Evolutionary conservation across 805 yeast species (phyloP).

Genomic region (Candida krabiensis): DNA sequence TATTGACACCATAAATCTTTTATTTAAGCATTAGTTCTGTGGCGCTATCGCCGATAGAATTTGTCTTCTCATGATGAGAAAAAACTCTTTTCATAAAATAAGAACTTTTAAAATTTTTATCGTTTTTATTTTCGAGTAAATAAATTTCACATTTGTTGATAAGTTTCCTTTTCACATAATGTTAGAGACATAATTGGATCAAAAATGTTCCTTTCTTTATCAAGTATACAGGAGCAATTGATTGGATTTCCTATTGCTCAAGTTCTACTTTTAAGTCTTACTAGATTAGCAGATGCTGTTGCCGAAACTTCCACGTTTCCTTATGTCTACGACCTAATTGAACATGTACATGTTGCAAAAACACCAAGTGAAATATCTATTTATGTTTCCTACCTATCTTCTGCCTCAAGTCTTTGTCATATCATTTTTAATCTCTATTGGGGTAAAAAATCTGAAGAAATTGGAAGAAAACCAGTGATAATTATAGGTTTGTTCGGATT

Average conservation of each 20-base stretch:
- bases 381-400: constrained; percentile 61
- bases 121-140: too few relatives aligned
- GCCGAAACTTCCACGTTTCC: constrained; percentile 47
- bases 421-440: constrained; percentile 56
- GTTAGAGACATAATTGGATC: too few relatives aligned
- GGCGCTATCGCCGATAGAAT: too few relatives aligned
- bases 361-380: constrained; percentile 49
- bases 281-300: constrained; percentile 42
- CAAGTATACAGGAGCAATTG: too few relatives aligned
- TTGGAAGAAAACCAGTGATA: constrained; percentile 61
- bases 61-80: too few relatives aligned
- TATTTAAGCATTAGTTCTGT: too few relatives aligned
- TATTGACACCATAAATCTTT: too few relatives aligned
- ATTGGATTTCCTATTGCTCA: constrained; percentile 20
- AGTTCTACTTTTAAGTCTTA: constrained; percentile 14
- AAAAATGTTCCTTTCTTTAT: too few relatives aligned
- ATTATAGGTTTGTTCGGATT: constrained; percentile 56
- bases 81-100: too few relatives aligned
- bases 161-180: too few relatives aligned
- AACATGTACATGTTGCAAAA: constrained; percentile 40
- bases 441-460: constrained; percentile 53
- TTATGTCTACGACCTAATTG: constrained; percentile 52
- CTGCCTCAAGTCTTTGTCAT: constrained; percentile 61
- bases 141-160: too few relatives aligned
- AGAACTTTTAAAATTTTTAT: too few relatives aligned